Evolutionary conservation across 257 asterid species (phyloP).

Genomic region (Cruciata laevipes): DNA sequence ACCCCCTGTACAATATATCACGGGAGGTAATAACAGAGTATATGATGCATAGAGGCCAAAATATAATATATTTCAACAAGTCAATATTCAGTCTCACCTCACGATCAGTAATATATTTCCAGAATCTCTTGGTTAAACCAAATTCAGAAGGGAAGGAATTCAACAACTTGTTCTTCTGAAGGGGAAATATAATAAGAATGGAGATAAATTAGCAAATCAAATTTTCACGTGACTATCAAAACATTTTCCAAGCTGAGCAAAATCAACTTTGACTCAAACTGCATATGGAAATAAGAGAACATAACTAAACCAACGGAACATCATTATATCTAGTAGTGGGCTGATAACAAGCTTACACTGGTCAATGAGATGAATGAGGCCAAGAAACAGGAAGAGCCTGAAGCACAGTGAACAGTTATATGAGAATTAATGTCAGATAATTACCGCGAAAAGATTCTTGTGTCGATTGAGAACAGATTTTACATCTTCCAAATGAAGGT

Average conservation of each 20-base stretch:
- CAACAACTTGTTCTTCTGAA: slow-evolving; percentile 72
- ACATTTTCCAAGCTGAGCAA: not conserved
- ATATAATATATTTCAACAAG: slow-evolving; percentile 19
- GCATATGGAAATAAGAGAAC: not conserved
- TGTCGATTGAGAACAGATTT: slow-evolving; percentile 55
- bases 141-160: slow-evolving; percentile 74
- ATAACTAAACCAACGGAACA: not conserved
- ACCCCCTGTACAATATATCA: slow-evolving; percentile 40
- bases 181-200: slow-evolving; percentile 9
- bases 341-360: not conserved
- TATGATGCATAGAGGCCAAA: slow-evolving; percentile 18
- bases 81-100: slow-evolving; percentile 71
- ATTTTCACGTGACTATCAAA: not conserved
- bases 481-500: slow-evolving; percentile 52
- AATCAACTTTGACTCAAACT: not conserved
- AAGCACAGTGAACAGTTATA: not conserved
- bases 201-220: not conserved
- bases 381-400: not conserved
- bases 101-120: slow-evolving; percentile 72
- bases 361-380: not conserved
- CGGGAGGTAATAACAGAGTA: slow-evolving; percentile 6
- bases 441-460: slow-evolving; percentile 67
- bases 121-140: slow-evolving; percentile 76
- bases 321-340: not conserved
- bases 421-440: slow-evolving; percentile 14